Percentiles rank a stretch among this genome's conserved stretches.
Conservation (phyloP, 306 rosid species). For the Rosa lucieae region DNA sequence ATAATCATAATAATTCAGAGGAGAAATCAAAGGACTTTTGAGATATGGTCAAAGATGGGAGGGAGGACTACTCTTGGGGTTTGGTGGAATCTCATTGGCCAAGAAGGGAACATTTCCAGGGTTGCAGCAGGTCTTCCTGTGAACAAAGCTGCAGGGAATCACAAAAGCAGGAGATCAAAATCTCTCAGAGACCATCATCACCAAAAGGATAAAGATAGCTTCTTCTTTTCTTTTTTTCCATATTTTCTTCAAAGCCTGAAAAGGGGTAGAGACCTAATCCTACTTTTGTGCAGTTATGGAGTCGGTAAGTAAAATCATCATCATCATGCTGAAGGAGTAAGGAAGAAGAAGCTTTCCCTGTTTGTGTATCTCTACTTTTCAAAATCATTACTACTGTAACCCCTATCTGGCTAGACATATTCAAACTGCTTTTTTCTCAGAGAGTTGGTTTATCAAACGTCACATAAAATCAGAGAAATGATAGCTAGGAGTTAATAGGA, state of each 20-base stretch:
- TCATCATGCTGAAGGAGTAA: slow-evolving; percentile 11
- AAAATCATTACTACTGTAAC: slow-evolving; percentile 46
- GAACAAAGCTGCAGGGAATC: slow-evolving; percentile 72
- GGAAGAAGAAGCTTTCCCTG: slow-evolving; percentile 41
- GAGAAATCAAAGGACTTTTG: background rate
- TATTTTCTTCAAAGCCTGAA: background rate
- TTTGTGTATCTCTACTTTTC: slow-evolving; percentile 44
- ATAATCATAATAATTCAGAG: background rate
- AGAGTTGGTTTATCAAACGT: slow-evolving; percentile 47
- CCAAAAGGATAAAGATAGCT: slow-evolving; percentile 29
- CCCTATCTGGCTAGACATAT: slow-evolving; percentile 28
- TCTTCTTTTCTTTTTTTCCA: background rate
- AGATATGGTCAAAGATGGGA: slow-evolving; percentile 44
- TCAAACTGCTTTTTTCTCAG: slow-evolving; percentile 40
- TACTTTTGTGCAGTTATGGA: slow-evolving; percentile 70
- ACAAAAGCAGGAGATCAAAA: slow-evolving; percentile 39
- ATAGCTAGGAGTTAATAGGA: slow-evolving; percentile 5
- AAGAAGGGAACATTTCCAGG: slow-evolving; percentile 98
- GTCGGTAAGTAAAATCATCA: slow-evolving; percentile 64
- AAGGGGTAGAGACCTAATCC: slow-evolving; percentile 49
- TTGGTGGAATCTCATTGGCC: slow-evolving; percentile 93
- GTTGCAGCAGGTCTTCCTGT: slow-evolving; percentile 90
- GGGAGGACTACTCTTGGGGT: slow-evolving; percentile 47
- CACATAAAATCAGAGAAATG: slow-evolving; percentile 29
- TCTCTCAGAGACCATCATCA: slow-evolving; percentile 48